phyloP scores from a whole-genome alignment of 225 moss, liverwort and hornwort species.

The Takakia lepidozioides region DNA sequence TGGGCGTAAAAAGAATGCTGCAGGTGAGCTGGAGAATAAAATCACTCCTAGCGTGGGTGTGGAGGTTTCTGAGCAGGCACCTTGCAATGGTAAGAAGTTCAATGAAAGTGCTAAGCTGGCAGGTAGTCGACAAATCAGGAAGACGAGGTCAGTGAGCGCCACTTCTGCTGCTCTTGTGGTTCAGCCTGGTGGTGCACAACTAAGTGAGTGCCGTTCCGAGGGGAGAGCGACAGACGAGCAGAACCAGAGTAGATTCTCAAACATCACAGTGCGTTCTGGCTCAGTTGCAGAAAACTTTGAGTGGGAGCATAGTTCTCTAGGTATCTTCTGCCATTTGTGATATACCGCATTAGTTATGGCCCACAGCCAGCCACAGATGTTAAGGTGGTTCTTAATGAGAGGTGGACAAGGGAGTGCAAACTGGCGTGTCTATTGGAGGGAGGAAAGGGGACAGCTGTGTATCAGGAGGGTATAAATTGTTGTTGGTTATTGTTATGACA shows the following conservation, averaged over 20 bases:
- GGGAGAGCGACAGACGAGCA: slow-evolving; percentile 22
- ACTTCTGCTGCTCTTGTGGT: slow-evolving; percentile 15
- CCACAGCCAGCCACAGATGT: slow-evolving; percentile 4
- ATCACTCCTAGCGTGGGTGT: slow-evolving; percentile 6
- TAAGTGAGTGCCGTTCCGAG: too few relatives aligned
- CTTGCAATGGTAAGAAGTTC: slow-evolving; percentile 1
- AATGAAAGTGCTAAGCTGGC: slow-evolving; percentile 9
- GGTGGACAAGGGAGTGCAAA: too few relatives aligned
- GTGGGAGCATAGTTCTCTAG: background rate
- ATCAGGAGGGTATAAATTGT: too few relatives aligned
- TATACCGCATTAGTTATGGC: slow-evolving; percentile 9
- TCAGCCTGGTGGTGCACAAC: background rate
- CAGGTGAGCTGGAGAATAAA: slow-evolving; percentile 17
- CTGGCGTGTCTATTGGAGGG: too few relatives aligned
- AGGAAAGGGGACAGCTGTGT: too few relatives aligned
- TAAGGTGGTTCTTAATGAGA: too few relatives aligned
- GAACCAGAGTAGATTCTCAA: slow-evolving; percentile 12
- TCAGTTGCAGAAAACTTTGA: slow-evolving; percentile 34
- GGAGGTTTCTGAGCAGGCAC: slow-evolving; percentile 1
- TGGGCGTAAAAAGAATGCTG: slow-evolving; percentile 19
- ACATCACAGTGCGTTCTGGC: slow-evolving; percentile 11
- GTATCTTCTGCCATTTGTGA: slow-evolving; percentile 16
- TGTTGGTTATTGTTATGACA: too few relatives aligned
- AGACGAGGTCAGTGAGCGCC: slow-evolving; percentile 27
- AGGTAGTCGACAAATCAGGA: slow-evolving; percentile 12